A percentile compares a stretch with the other conserved stretches of the same genome.
phyloP scores from a whole-genome alignment of 495 filamentous ascomycete species.

The Aspergillus conjunctus region DNA sequence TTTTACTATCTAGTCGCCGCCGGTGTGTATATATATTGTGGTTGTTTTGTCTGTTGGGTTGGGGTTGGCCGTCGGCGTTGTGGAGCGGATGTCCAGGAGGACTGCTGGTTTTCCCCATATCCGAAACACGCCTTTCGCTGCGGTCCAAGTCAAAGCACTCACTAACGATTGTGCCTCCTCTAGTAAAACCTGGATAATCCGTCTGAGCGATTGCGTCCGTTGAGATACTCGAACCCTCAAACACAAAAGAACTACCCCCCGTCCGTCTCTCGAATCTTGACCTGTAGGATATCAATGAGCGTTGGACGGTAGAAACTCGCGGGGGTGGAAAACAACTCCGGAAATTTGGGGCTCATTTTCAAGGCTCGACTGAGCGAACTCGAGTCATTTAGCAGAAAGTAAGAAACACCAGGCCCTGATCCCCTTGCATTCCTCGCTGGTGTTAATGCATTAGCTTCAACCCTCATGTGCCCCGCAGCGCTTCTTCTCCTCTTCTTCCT shows the following conservation, averaged over 20 bases:
- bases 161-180: not conserved
- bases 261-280: not conserved
- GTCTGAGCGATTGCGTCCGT: not conserved
- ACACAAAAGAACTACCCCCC: not conserved
- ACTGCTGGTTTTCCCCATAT: not conserved
- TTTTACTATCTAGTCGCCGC: not conserved
- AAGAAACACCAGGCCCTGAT: too few relatives aligned
- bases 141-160: not conserved
- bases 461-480: not conserved
- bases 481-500: not conserved
- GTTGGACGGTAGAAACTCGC: not conserved
- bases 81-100: not conserved
- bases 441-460: too few relatives aligned
- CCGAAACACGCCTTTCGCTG: constrained; percentile 1
- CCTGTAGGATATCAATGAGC: not conserved
- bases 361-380: not conserved
- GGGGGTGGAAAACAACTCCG: not conserved
- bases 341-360: not conserved
- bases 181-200: not conserved
- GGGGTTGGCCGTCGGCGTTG: not conserved
- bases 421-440: too few relatives aligned
- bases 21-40: not conserved
- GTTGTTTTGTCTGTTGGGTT: not conserved
- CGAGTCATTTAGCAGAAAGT: too few relatives aligned
- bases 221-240: not conserved